Evolutionary conservation across 352 stramenopile genomes (phyloP).

Genomic region (Peronospora destructor): DNA sequence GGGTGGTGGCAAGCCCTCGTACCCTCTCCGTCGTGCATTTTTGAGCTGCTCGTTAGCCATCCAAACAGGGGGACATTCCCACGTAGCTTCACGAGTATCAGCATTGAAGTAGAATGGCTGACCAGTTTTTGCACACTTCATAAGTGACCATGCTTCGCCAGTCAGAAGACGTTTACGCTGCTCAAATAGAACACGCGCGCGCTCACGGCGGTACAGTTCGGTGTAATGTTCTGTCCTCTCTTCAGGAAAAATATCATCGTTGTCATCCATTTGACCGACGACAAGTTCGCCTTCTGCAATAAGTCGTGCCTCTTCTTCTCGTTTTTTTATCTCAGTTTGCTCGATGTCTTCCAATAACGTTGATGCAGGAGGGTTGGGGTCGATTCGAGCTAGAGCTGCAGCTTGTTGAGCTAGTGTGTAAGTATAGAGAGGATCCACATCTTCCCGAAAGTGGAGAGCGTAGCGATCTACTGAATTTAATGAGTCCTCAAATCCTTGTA

Average conservation of each 20-base stretch:
- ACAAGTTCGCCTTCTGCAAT: constrained; percentile 71
- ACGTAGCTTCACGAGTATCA: constrained; percentile 91
- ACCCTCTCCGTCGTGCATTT: constrained; percentile 55
- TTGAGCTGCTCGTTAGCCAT: constrained; percentile 84
- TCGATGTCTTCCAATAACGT: constrained; percentile 48
- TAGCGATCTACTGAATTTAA: constrained; percentile 92
- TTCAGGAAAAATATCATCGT: constrained; percentile 11
- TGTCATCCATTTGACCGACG: constrained; percentile 33
- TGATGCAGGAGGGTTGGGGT: constrained; percentile 12
- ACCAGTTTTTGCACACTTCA: constrained; percentile 57
- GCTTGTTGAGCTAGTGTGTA: constrained; percentile 40
- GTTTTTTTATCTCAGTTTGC: constrained; percentile 55
- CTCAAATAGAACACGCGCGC: constrained; percentile 48
- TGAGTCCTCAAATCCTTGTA: constrained; percentile 87
- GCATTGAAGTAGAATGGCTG: constrained; percentile 91
- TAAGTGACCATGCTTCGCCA: constrained; percentile 48
- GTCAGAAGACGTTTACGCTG: constrained; percentile 49
- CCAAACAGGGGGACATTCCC: constrained; percentile 88
- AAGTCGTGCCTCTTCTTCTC: constrained; percentile 45
- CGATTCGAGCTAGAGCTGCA: constrained; percentile 22
- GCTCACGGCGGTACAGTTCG: constrained; percentile 55
- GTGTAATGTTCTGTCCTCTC: constrained; percentile 30
- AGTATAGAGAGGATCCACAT: constrained; percentile 83
- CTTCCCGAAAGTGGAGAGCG: constrained; percentile 87
- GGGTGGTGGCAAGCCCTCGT: constrained; percentile 64